A percentile compares a stretch with the other conserved stretches of the same genome.
Conservation (phyloP, 495 filamentous ascomycete species). For the Aspergillus kassunensis region DNA sequence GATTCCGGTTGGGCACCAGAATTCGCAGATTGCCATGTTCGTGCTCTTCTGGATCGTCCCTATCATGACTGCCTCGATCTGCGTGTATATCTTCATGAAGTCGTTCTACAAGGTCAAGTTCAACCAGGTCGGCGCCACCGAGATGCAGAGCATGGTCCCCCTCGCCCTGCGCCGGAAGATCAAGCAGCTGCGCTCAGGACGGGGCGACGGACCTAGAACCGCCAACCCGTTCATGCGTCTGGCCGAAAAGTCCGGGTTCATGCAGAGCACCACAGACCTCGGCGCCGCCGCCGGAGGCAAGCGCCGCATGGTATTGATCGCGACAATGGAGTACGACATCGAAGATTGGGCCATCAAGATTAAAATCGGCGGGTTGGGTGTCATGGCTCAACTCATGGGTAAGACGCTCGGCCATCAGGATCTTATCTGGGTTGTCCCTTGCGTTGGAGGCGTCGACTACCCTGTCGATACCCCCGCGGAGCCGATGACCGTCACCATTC, state of each 20-base stretch:
- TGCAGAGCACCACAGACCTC: slow-evolving; percentile 40
- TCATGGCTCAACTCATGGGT: slow-evolving; percentile 68
- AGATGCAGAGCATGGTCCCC: slow-evolving; percentile 35
- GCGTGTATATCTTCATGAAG: slow-evolving; percentile 56
- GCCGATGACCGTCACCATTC: slow-evolving; percentile 59
- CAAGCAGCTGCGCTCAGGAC: slow-evolving; percentile 8
- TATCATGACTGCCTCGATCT: slow-evolving; percentile 42
- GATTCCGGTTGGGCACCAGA: slow-evolving; percentile 49
- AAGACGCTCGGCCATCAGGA: slow-evolving; percentile 64
- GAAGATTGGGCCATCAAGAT: slow-evolving; percentile 69
- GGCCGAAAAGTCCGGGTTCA: slow-evolving; percentile 38
- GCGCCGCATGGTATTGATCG: slow-evolving; percentile 57
- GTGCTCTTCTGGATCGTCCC: slow-evolving; percentile 54
- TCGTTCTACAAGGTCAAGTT: slow-evolving; percentile 69
- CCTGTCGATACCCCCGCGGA: slow-evolving; percentile 55
- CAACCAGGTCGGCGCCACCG: slow-evolving; percentile 58
- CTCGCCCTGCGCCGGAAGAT: slow-evolving; percentile 32
- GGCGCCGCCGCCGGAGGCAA: slow-evolving; percentile 35
- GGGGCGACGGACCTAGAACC: slow-evolving; percentile 15
- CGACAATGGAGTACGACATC: slow-evolving; percentile 71
- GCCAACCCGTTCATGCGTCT: slow-evolving; percentile 27
- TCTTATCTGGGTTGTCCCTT: slow-evolving; percentile 69
- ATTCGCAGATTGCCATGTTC: slow-evolving; percentile 54
- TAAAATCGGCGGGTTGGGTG: slow-evolving; percentile 68
- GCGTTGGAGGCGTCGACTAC: slow-evolving; percentile 64